A percentile compares a stretch with the other conserved stretches of the same genome.
Evolutionary conservation across 768 basidiomycete genomes (phyloP).

Genomic region (Serendipita sp.): DNA sequence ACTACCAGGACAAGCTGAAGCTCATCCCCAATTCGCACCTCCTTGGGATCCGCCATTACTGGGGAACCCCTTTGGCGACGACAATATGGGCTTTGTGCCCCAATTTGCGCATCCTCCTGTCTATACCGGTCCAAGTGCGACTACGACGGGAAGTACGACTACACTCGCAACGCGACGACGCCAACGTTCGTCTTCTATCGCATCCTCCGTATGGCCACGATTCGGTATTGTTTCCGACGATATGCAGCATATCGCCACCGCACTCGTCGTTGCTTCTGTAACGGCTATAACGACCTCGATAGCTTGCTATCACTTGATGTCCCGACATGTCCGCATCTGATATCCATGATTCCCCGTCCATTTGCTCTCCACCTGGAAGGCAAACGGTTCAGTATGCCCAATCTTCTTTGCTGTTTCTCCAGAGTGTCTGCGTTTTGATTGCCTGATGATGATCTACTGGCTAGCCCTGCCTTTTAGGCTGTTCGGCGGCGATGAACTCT

Average conservation of each 20-base stretch:
- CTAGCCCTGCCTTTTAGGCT: no score
- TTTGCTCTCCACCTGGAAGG: no score
- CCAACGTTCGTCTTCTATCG: not conserved
- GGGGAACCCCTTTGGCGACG: not conserved
- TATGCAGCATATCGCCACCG: not conserved
- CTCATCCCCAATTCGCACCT: not conserved
- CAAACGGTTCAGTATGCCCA: no score
- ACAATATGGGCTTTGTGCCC: not conserved
- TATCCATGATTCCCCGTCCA: no score
- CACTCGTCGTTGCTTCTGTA: not conserved
- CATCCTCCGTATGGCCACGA: not conserved
- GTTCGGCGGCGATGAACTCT: no score
- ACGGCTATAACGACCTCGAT: conserved; percentile 5
- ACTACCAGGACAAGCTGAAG: not conserved
- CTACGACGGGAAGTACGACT: not conserved
- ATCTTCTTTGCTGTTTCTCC: no score
- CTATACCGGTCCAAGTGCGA: not conserved
- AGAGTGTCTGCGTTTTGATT: no score
- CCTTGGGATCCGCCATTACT: not conserved
- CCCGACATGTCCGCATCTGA: not conserved
- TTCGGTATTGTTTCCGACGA: not conserved
- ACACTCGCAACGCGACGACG: not conserved
- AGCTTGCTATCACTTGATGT: conserved; percentile 3
- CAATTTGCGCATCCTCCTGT: not conserved
- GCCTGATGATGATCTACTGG: no score